Evolutionary conservation across 2,329 filamentous ascomycete genomes (phyloP).

Genomic region (Aspergillus ustus): DNA sequence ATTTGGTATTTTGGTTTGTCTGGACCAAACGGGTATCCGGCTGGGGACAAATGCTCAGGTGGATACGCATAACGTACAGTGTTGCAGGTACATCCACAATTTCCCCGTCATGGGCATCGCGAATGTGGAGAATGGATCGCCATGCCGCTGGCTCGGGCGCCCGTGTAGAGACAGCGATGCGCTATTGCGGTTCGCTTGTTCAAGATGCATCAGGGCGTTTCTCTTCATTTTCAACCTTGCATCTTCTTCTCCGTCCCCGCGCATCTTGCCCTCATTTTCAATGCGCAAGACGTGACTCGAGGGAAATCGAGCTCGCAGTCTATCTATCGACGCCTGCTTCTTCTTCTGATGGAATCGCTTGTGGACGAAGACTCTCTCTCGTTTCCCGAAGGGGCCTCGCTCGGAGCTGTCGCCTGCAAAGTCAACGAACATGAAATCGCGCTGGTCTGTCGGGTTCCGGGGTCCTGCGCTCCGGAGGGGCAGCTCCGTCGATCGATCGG

Average conservation of each 20-base stretch:
- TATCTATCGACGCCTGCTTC: constrained; percentile 12
- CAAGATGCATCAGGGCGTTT: background rate
- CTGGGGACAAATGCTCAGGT: too few relatives aligned
- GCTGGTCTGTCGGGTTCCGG: background rate
- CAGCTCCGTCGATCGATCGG: too few relatives aligned
- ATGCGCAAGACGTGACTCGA: too few relatives aligned
- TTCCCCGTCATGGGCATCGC: constrained; percentile 11
- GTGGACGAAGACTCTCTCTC: constrained; percentile 15
- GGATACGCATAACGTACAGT: constrained; percentile 27
- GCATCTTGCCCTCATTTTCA: too few relatives aligned
- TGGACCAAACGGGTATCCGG: too few relatives aligned
- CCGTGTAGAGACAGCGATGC: constrained; percentile 2
- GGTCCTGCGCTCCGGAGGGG: too few relatives aligned
- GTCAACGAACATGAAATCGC: constrained; percentile 4
- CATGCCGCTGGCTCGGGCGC: constrained; percentile 13
- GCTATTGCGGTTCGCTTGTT: too few relatives aligned
- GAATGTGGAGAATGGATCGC: constrained; percentile 13
- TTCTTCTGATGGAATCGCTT: constrained; percentile 8
- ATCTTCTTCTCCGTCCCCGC: too few relatives aligned
- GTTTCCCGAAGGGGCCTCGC: background rate
- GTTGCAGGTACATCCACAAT: constrained; percentile 25
- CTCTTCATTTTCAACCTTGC: background rate
- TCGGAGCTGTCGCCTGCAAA: constrained; percentile 7
- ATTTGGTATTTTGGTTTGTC: too few relatives aligned
- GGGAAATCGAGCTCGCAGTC: constrained; percentile 2